Evolutionary conservation across 495 filamentous ascomycete species (phyloP).

Genomic region (Ramalina intermedia): DNA sequence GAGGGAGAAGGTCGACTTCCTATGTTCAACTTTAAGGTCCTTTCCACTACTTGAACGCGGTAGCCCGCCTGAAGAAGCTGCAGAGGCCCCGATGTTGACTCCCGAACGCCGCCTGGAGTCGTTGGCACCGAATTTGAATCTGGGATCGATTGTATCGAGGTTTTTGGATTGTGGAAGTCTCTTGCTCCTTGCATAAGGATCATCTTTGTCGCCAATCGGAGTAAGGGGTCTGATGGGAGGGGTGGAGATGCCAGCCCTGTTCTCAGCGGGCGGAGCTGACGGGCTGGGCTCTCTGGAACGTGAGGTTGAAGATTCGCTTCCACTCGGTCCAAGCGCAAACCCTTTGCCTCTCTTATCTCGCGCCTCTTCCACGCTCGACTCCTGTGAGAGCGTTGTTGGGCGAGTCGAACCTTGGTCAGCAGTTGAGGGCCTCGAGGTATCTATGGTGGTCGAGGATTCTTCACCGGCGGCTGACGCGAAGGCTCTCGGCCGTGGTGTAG

Average conservation of each 20-base stretch:
- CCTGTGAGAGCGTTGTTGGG: slow-evolving; percentile 31
- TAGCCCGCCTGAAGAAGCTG: slow-evolving; percentile 9
- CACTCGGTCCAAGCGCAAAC: slow-evolving; percentile 56
- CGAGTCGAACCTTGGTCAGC: slow-evolving; percentile 26
- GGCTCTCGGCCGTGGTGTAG: slow-evolving; percentile 32
- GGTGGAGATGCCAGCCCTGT: slow-evolving; percentile 42
- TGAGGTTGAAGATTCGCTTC: slow-evolving; percentile 33
- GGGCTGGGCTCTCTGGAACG: slow-evolving; percentile 5
- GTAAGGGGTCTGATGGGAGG: slow-evolving; percentile 56
- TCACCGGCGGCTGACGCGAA: slow-evolving; percentile 12
- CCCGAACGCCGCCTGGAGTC: slow-evolving; percentile 34
- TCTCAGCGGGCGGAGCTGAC: slow-evolving; percentile 18
- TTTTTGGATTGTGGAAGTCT: slow-evolving; percentile 58
- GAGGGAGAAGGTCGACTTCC: slow-evolving; percentile 26
- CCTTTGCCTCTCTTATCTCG: slow-evolving; percentile 45
- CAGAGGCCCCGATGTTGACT: slow-evolving; percentile 5
- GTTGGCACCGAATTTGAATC: slow-evolving; percentile 65
- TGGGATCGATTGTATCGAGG: slow-evolving; percentile 55
- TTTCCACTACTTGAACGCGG: slow-evolving; percentile 33
- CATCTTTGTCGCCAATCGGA: slow-evolving; percentile 66
- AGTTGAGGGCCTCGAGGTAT: slow-evolving; percentile 32
- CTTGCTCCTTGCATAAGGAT: slow-evolving; percentile 76
- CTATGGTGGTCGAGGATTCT: slow-evolving; percentile 19
- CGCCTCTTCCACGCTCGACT: slow-evolving; percentile 22
- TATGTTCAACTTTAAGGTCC: slow-evolving; percentile 32